These are phyloP conservation scores for Didymella sp. DNA, from an alignment of 2,329 filamentous ascomycete species.

Conservation along the genomic window DNA sequence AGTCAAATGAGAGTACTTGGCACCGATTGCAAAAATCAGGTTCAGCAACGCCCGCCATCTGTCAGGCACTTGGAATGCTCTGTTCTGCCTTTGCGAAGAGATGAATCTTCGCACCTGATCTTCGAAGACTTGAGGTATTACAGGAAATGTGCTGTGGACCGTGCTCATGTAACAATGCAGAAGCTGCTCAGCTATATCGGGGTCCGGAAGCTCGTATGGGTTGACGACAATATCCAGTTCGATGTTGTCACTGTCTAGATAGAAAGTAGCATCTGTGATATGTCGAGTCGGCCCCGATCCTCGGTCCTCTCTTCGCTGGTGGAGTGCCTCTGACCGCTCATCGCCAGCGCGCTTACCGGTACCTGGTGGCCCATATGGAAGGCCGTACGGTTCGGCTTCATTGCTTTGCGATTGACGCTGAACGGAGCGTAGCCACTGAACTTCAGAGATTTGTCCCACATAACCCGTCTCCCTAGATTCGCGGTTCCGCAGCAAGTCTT, in stretches of 20 bases:
- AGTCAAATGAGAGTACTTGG: constrained; percentile 47
- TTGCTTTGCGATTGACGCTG: constrained; percentile 28
- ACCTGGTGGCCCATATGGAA: constrained; percentile 33
- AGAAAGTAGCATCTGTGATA: constrained; percentile 42
- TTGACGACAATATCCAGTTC: constrained; percentile 34
- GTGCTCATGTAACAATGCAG: constrained; percentile 48
- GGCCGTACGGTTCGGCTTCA: constrained; percentile 14
- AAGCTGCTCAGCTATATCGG: constrained; percentile 41
- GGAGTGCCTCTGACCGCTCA: constrained; percentile 28
- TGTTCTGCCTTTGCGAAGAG: constrained; percentile 12
- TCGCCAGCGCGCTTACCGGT: constrained; percentile 13
- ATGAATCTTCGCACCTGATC: constrained; percentile 31
- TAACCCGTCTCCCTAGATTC: constrained; percentile 45
- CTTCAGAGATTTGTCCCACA: constrained; percentile 44
- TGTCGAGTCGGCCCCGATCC: constrained; percentile 18
- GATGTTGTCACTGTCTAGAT: constrained; percentile 44
- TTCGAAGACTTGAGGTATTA: constrained; percentile 37
- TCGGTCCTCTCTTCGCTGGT: constrained; percentile 22
- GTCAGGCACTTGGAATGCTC: constrained; percentile 21
- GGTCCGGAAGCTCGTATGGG: constrained; percentile 44
- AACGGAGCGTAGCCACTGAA: constrained; percentile 45
- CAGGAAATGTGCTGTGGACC: constrained; percentile 44
- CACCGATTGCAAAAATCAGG: constrained; percentile 53
- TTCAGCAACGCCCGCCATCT: constrained; percentile 51
- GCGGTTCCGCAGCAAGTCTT: constrained; percentile 39